Percentiles rank a stretch among this genome's conserved stretches.
Evolutionary conservation across 2,329 filamentous ascomycete genomes (phyloP).

Genomic region (Fusarium sulawesiense): DNA sequence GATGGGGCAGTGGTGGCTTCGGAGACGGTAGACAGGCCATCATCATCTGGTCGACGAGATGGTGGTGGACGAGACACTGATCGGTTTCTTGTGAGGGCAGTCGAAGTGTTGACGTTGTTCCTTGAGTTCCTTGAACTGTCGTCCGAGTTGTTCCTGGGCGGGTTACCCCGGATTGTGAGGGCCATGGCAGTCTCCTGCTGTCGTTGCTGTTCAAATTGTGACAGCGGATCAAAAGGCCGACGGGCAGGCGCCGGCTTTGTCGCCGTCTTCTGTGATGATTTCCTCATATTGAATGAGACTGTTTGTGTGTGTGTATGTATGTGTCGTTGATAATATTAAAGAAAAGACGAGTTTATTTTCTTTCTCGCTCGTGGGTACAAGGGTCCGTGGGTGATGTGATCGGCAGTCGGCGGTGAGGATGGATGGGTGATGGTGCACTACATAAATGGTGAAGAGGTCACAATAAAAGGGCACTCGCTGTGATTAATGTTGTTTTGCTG

Average conservation of each 20-base stretch:
- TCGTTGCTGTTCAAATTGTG: slow-evolving; percentile 38
- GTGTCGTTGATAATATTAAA: slow-evolving; percentile 17
- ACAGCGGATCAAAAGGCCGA: slow-evolving; percentile 35
- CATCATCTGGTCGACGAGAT: slow-evolving; percentile 33
- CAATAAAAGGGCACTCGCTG: slow-evolving; percentile 12
- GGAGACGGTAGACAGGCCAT: slow-evolving; percentile 44
- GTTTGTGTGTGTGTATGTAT: slow-evolving; percentile 11
- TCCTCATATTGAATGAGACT: slow-evolving; percentile 30
- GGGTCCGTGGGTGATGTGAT: slow-evolving; percentile 24
- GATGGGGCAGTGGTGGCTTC: slow-evolving; percentile 36
- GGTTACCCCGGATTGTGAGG: slow-evolving; percentile 44
- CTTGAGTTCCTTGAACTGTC: slow-evolving; percentile 28
- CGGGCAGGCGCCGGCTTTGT: slow-evolving; percentile 20
- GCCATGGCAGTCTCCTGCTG: slow-evolving; percentile 41
- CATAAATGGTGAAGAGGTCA: slow-evolving; percentile 21
- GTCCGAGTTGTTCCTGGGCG: slow-evolving; percentile 37
- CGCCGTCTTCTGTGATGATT: slow-evolving; percentile 36
- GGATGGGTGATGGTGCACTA: slow-evolving; percentile 28
- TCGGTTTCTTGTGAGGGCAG: slow-evolving; percentile 31
- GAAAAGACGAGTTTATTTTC: slow-evolving; percentile 13
- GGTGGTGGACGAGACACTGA: slow-evolving; percentile 39
- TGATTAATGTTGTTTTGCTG: slow-evolving; percentile 4
- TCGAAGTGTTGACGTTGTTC: slow-evolving; percentile 3
- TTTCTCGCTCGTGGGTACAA: slow-evolving; percentile 22
- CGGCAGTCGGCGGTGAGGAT: slow-evolving; percentile 28